phyloP scores from a whole-genome alignment of 2,329 filamentous ascomycete genomes.

The Arachnomyces sp. region DNA sequence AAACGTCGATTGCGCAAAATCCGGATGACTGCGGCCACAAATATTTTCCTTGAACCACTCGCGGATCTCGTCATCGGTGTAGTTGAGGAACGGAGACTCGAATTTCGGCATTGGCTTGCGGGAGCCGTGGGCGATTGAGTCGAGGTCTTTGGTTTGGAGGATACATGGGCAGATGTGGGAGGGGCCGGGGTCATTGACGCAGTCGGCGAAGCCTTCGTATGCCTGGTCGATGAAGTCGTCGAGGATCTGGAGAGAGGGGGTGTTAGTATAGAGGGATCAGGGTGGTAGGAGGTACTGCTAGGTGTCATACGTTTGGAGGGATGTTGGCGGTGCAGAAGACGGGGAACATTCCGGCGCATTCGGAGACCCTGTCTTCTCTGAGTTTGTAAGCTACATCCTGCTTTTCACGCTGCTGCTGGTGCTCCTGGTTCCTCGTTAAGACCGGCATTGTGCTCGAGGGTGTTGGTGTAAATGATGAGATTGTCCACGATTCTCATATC shows the following conservation, averaged over 20 bases:
- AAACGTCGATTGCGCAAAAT: slow-evolving; percentile 38
- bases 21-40: too few relatives aligned
- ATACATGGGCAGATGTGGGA: slow-evolving; percentile 2
- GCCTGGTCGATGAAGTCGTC: slow-evolving; percentile 7
- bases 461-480: too few relatives aligned
- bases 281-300: too few relatives aligned
- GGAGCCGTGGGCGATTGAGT: slow-evolving; percentile 7
- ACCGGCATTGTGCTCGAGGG: too few relatives aligned
- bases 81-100: slow-evolving; percentile 1
- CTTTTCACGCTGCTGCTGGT: too few relatives aligned
- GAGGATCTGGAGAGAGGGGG: slow-evolving; percentile 3
- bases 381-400: background rate
- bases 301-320: slow-evolving; percentile 2
- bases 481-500: too few relatives aligned
- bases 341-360: slow-evolving; percentile 1
- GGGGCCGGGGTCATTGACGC: too few relatives aligned
- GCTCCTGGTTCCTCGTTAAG: too few relatives aligned
- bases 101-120: slow-evolving; percentile 8
- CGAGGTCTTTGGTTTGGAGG: slow-evolving; percentile 2
- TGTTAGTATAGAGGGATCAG: background rate
- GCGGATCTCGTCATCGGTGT: too few relatives aligned
- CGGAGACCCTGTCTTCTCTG: slow-evolving; percentile 2
- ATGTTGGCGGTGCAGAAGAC: slow-evolving; percentile 5
- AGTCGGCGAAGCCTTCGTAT: background rate
- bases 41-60: too few relatives aligned